Evolutionary conservation across 768 basidiomycete species (phyloP).

Genomic region (Mycena galopus): DNA sequence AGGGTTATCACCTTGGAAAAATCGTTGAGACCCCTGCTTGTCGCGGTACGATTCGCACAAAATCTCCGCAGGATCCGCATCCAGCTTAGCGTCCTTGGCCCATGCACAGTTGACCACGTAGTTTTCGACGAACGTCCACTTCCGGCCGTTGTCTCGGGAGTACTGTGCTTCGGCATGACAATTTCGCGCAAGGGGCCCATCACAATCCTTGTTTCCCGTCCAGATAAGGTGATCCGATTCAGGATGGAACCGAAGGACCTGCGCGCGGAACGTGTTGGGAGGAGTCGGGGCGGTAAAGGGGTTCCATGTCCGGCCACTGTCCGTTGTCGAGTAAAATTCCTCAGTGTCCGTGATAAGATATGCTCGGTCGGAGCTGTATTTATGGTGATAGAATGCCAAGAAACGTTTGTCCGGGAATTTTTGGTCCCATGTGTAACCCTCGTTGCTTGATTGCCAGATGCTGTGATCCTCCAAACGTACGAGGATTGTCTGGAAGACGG

Average conservation of each 20-base stretch:
- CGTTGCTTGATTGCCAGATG: constrained; percentile 95
- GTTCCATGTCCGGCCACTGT: constrained; percentile 84
- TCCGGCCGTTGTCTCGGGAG: constrained; percentile 80
- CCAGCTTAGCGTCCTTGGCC: constrained; percentile 84
- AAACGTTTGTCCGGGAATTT: constrained; percentile 72
- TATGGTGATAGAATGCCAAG: constrained; percentile 90
- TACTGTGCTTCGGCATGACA: constrained; percentile 87
- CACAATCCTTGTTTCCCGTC: constrained; percentile 84
- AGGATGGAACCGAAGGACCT: constrained; percentile 91
- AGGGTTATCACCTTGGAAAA: constrained; percentile 69
- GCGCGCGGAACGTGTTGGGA: constrained; percentile 84
- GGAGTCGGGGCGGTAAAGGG: constrained; percentile 67
- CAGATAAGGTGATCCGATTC: constrained; percentile 89
- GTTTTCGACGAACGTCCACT: constrained; percentile 82
- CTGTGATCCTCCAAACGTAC: constrained; percentile 81
- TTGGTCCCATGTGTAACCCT: constrained; percentile 92
- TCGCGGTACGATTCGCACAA: constrained; percentile 90
- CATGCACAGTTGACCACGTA: constrained; percentile 95
- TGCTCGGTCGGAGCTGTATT: constrained; percentile 82
- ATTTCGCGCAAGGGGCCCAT: constrained; percentile 47
- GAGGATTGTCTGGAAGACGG: constrained; percentile 75
- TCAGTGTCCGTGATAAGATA: constrained; percentile 85
- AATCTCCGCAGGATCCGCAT: constrained; percentile 89
- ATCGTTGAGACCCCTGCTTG: constrained; percentile 84
- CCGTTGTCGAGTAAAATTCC: constrained; percentile 84